These are phyloP conservation scores for Aaosphaeria pasadenensis DNA, from an alignment of 2,329 filamentous ascomycete species.

Conservation along the genomic window DNA sequence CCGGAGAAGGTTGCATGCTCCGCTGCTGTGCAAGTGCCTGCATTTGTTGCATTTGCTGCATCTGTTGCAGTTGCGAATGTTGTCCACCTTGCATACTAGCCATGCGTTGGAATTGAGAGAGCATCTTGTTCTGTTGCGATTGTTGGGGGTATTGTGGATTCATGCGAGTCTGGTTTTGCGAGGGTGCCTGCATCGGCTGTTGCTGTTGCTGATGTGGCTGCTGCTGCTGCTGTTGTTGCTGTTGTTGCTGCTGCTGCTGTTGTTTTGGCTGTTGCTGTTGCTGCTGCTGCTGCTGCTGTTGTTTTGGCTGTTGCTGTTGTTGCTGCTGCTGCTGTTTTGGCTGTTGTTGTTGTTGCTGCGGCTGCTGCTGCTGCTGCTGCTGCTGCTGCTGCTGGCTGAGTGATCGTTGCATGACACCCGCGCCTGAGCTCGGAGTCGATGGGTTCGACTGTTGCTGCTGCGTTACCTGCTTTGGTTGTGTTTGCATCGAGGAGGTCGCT, in stretches of 20 bases:
- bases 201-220: constrained; percentile 20
- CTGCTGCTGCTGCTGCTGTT: constrained; percentile 1
- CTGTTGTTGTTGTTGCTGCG: neutral
- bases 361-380: neutral
- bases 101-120: constrained; percentile 28
- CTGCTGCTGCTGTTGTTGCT: constrained; percentile 1
- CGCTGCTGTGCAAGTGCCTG: constrained; percentile 29
- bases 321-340: neutral
- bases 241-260: neutral
- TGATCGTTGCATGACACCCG: neutral
- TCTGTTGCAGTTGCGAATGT: constrained; percentile 15
- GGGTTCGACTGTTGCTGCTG: constrained; percentile 18
- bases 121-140: constrained; percentile 19
- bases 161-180: constrained; percentile 5
- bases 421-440: constrained; percentile 6
- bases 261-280: constrained; percentile 5
- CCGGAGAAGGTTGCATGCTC: constrained; percentile 19
- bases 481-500: neutral
- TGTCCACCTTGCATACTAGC: constrained; percentile 9
- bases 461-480: neutral
- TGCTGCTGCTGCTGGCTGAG: constrained; percentile 2
- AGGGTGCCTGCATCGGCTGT: constrained; percentile 8
- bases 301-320: neutral
- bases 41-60: constrained; percentile 24
- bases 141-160: constrained; percentile 23